Percentiles rank a stretch among this genome's conserved stretches.
phyloP scores from a whole-genome alignment of 176 grass and related monocot genomes.

The barley (Hordeum vulgare) region MorexV3_pseudomolecules_assembly NC_058522.1:22597313-22597812 shows the following conservation, averaged over 20 bases:
- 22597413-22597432: background rate
- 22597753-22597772: background rate
- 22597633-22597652: background rate
- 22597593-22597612: background rate
- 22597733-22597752: background rate
- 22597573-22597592: background rate
- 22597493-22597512: background rate
- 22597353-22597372: background rate
- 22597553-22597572: background rate
- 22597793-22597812: background rate
- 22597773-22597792: background rate
- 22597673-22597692: background rate
- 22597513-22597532: background rate
- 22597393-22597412: background rate
- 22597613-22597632: background rate
- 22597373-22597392: constrained; percentile 1
- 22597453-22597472: background rate
- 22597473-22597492: constrained; percentile 1
- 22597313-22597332: background rate
- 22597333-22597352: background rate
- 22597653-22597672: background rate
- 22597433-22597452: constrained; percentile 2
- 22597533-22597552: background rate
- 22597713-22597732: background rate
- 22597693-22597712: background rate